These are phyloP conservation scores for sunflower (Helianthus annuus) DNA, from an alignment of 129 eudicot species.

Conservation along the genomic window DNA sequence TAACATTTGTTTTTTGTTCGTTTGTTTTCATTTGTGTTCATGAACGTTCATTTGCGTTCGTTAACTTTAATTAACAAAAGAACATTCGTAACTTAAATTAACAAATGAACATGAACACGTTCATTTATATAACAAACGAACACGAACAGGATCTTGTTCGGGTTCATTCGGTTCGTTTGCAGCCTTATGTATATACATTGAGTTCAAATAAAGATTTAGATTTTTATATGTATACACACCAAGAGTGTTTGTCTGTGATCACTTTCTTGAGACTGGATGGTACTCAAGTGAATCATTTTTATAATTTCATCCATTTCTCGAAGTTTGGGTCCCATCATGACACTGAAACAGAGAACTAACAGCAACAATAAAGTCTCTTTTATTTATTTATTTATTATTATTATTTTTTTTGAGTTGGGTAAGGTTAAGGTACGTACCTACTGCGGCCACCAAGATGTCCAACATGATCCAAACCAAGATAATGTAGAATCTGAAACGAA, in stretches of 20 bases:
- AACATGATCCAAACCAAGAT: constrained; percentile 98
- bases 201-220: background rate
- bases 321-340: constrained; percentile 81
- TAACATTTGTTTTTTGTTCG: too few species aligned
- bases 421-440: constrained; percentile 47
- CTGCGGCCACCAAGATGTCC: constrained; percentile 96
- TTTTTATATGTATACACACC: constrained; percentile 46
- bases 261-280: constrained; percentile 37
- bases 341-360: constrained; percentile 47
- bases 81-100: too few species aligned
- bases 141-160: too few species aligned
- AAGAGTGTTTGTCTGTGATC: constrained; percentile 63
- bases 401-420: background rate
- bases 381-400: background rate
- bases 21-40: too few species aligned
- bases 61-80: too few species aligned
- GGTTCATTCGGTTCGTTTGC: too few species aligned
- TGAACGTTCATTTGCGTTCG: too few species aligned
- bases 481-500: constrained; percentile 84
- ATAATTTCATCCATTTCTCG: constrained; percentile 89
- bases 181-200: background rate
- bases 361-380: constrained; percentile 19
- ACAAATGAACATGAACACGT: too few species aligned
- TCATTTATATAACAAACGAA: too few species aligned
- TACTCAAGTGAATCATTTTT: constrained; percentile 61